phyloP scores from a whole-genome alignment of 2,329 filamentous ascomycete genomes.

The Mycosphaerella arachidis region DNA sequence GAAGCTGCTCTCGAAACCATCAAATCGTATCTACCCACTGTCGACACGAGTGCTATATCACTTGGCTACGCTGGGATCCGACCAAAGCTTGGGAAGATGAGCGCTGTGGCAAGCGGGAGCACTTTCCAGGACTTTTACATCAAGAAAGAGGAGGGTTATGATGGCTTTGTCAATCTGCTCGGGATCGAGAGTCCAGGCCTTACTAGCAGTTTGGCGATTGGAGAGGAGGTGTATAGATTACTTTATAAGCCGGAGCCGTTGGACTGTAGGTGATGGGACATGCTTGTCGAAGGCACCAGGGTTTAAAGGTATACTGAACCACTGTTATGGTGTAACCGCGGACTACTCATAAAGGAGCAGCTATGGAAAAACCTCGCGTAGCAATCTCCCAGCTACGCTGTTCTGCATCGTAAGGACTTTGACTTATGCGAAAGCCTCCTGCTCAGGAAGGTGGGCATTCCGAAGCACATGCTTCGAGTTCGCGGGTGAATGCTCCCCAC shows the following conservation, averaged over 20 bases:
- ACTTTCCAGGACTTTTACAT: conserved; percentile 85
- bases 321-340: too few relatives aligned
- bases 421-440: too few relatives aligned
- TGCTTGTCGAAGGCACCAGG: background rate
- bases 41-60: conserved; percentile 62
- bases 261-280: background rate
- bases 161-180: conserved; percentile 82
- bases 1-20: conserved; percentile 69
- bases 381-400: too few relatives aligned
- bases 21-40: conserved; percentile 67
- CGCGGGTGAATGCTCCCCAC: too few relatives aligned
- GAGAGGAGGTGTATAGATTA: conserved; percentile 63
- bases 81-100: conserved; percentile 69
- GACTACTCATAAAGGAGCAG: too few relatives aligned
- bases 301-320: background rate
- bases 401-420: too few relatives aligned
- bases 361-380: too few relatives aligned
- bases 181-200: conserved; percentile 92
- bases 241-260: conserved; percentile 39
- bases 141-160: conserved; percentile 67
- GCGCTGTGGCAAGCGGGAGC: conserved; percentile 57
- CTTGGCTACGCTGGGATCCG: conserved; percentile 90
- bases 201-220: conserved; percentile 82
- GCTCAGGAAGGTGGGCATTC: too few relatives aligned
- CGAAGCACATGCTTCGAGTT: too few relatives aligned